A percentile compares a stretch with the other conserved stretches of the same genome.
Conservation (phyloP, 1,284 basidiomycete genomes). For the Rhodotorula sp. region DNA sequence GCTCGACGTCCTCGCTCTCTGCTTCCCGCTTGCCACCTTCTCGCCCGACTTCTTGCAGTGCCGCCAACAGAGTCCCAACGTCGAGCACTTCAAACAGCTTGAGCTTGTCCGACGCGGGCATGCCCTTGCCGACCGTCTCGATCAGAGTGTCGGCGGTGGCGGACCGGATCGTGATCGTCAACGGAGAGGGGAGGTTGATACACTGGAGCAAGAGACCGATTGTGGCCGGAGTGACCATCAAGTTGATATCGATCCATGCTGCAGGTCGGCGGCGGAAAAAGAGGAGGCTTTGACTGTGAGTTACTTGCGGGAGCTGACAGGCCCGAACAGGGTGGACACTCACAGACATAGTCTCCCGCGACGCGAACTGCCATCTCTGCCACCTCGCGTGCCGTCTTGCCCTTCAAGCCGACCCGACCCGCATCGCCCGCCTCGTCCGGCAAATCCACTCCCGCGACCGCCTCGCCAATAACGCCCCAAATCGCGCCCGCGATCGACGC, state of each 20-base stretch:
- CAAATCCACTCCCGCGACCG: constrained; percentile 55
- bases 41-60: constrained; percentile 73
- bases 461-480: constrained; percentile 75
- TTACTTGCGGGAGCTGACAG: no score
- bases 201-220: constrained; percentile 81
- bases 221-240: constrained; percentile 88
- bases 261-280: constrained; percentile 5
- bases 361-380: constrained; percentile 87
- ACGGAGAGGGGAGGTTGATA: constrained; percentile 67
- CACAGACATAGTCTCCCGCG: constrained; percentile 90
- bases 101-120: constrained; percentile 88
- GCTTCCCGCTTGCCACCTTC: constrained; percentile 63
- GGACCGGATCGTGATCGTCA: constrained; percentile 67
- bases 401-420: constrained; percentile 12
- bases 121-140: constrained; percentile 83
- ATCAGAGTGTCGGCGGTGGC: constrained; percentile 77
- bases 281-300: no score
- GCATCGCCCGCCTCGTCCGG: constrained; percentile 42
- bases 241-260: constrained; percentile 98
- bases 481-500: constrained; percentile 81
- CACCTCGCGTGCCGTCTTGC: constrained; percentile 68
- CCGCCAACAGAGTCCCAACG: constrained; percentile 72
- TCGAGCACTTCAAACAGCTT: constrained; percentile 87
- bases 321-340: constrained; percentile 49
- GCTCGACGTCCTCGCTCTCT: constrained; percentile 64